These are phyloP conservation scores for Metarhizium album DNA, from an alignment of 2,329 filamentous ascomycete genomes.

Conservation along the genomic window DNA sequence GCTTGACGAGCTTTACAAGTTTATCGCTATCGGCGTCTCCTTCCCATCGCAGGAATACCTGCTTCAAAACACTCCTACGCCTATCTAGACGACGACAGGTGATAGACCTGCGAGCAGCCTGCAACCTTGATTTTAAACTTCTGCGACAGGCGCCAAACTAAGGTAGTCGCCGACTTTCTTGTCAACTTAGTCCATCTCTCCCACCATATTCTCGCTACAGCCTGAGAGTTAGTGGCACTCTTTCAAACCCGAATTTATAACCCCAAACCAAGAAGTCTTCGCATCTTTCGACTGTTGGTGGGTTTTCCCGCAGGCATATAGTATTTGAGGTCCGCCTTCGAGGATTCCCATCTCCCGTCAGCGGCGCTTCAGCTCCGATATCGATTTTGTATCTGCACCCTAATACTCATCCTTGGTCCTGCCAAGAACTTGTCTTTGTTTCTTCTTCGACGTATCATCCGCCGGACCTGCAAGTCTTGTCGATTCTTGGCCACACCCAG, in stretches of 20 bases:
- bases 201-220: neutral
- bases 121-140: constrained; percentile 4
- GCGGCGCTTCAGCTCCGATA: too few species aligned
- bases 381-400: too few species aligned
- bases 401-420: too few species aligned
- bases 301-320: too few species aligned
- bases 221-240: neutral
- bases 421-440: neutral
- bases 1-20: neutral
- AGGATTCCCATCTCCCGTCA: too few species aligned
- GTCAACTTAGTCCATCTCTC: neutral
- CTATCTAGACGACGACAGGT: neutral
- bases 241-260: neutral
- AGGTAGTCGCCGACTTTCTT: neutral
- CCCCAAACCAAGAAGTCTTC: neutral
- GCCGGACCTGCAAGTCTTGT: neutral
- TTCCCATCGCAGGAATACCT: neutral
- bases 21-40: neutral
- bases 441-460: neutral
- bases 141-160: constrained; percentile 3
- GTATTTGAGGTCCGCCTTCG: too few species aligned
- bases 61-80: neutral
- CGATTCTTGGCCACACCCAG: neutral
- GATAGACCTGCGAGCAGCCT: neutral
- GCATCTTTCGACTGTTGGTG: too few species aligned